Conservation (phyloP, 345 rosid genomes). For the Camelina sativa region DNA sequence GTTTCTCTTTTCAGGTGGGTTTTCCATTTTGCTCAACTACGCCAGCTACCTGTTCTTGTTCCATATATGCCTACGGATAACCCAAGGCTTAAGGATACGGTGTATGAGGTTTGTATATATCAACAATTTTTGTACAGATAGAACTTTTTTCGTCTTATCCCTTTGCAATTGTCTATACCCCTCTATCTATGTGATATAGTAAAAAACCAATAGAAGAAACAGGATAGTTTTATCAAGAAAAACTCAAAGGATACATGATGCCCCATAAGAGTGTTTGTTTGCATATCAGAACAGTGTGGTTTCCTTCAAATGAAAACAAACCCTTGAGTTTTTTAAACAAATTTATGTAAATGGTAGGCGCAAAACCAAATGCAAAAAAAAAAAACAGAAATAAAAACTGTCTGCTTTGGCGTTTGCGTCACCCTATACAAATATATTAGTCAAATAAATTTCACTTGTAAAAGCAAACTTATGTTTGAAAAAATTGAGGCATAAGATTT, state of each 20-base stretch:
- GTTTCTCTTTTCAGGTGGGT: conserved; percentile 79
- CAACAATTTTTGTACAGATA: conserved; percentile 8
- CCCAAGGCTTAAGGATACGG: conserved; percentile 96
- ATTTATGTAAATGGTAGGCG: not conserved
- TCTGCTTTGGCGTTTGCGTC: not conserved
- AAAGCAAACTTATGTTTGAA: not conserved
- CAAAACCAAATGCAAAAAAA: not conserved
- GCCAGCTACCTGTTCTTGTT: conserved; percentile 94
- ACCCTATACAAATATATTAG: not conserved
- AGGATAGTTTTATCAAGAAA: conserved; percentile 7
- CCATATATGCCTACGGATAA: conserved; percentile 91
- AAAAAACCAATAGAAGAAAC: conserved; percentile 17
- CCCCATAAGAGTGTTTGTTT: not conserved
- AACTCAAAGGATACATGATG: not conserved
- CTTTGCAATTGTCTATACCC: not conserved
- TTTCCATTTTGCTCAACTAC: conserved; percentile 99
- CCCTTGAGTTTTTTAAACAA: not conserved
- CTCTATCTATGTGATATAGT: conserved; percentile 18
- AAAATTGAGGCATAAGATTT: conserved; percentile 20
- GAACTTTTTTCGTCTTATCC: conserved; percentile 3
- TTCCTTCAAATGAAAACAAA: not conserved
- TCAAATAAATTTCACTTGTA: not conserved
- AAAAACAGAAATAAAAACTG: not conserved
- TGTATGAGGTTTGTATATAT: conserved; percentile 76
- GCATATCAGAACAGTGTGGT: not conserved